Evolutionary conservation across 805 yeast species (phyloP), one percentile per base, ranked within the genome.

Genomic region (Cyberlindnera japonica): DNA sequence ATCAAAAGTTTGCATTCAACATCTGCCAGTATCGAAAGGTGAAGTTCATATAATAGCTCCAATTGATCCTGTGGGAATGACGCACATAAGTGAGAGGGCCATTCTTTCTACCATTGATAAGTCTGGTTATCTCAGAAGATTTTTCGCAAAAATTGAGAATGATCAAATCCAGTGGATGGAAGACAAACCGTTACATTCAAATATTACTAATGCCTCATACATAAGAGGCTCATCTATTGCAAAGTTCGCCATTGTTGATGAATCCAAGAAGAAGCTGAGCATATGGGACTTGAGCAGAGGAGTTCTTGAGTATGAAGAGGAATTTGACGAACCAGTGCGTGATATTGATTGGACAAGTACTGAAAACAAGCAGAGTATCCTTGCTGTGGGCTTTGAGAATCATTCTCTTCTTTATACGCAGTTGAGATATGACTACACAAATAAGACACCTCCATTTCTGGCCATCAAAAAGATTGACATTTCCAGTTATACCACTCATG

Each of bases 261-360:
- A 68, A 14, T 42, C 65, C 1, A 75, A 77, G 5, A 62, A 62
- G 29, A 63, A 65, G 28, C 59, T 91, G 30, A 67, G 81, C 1
- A 76, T 90, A n/a, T 91, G 96, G 95, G 95, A 89, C 59, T 66
- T 81, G 26, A 71, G 71, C 33, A 68, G 81, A 22, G 76, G 81
- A 4, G 77, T 84, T 1, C 61, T 86, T 38, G 95, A 85, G 55
- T 83, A 75, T 50, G 69, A 68, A 35, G 72, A 67, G 41, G 38
- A 41, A 1, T 72, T 69, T 46, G 59, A 58, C 0, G 72, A 59
- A 10, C 40, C 46, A 13, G 77, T 89, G 7, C 61, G 69, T 18
- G 96, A 89, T 58, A 67, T 90, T 20, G 97, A 90, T 62, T 90
- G 97, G 97, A 84, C 95, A 0, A 74, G 82, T 38, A 79, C 82